A percentile compares a stretch with the other conserved stretches of the same genome.
These are phyloP conservation scores for Paraconiothyrium sp. DNA, from an alignment of 2,329 filamentous ascomycete genomes.

Conservation along the genomic window DNA sequence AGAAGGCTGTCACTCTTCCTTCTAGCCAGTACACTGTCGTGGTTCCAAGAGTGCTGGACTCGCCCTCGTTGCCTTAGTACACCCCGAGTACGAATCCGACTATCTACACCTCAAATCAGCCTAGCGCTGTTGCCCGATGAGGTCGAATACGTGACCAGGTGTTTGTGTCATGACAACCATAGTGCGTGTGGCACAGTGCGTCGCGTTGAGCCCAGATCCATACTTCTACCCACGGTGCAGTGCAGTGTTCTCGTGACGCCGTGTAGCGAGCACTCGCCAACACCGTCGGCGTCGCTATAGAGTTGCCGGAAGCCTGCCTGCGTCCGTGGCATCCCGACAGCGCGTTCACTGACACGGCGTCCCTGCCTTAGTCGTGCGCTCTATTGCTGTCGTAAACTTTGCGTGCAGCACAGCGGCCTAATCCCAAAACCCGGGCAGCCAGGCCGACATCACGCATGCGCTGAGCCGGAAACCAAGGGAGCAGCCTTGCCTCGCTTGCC, in stretches of 20 bases:
- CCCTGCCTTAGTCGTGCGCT: too few species aligned
- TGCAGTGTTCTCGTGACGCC: too few species aligned
- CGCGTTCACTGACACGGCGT: too few species aligned
- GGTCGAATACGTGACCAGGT: neutral
- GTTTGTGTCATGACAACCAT: neutral
- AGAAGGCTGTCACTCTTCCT: neutral
- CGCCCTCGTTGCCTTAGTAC: too few species aligned
- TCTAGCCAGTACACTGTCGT: neutral
- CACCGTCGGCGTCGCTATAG: too few species aligned
- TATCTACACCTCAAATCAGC: neutral
- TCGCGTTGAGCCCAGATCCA: conserved; percentile 3
- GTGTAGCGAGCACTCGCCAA: too few species aligned
- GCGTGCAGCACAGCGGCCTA: too few species aligned
- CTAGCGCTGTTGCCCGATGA: neutral
- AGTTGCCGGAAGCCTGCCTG: too few species aligned
- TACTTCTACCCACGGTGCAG: neutral
- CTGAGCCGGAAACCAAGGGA: neutral
- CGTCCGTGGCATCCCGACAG: too few species aligned
- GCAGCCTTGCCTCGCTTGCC: neutral
- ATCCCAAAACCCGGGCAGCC: neutral
- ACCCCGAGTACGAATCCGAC: conserved; percentile 2
- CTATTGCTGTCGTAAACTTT: too few species aligned
- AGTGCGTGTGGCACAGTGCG: neutral
- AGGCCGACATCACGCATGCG: neutral
- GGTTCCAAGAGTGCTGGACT: neutral